Base-by-base conservation (phyloP, 805 yeast species). In the Kurtzmaniella fragi region DNA sequence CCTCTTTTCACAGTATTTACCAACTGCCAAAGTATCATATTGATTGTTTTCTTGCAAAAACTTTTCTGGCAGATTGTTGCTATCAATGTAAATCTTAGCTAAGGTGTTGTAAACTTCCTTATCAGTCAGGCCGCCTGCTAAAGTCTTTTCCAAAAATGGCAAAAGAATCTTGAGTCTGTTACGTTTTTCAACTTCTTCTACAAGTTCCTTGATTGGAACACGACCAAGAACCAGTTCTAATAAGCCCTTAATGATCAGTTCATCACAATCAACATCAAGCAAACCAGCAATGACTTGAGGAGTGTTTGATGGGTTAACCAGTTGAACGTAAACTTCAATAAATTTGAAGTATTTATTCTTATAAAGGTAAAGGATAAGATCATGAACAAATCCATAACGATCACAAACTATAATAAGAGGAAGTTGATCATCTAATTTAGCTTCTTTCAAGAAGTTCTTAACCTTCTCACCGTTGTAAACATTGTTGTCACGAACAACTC, bases 1-100 rank as follows among this genome's bases (percentile, higher is more conserved):
- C 67, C 99, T 85, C 78, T 87, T 91, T 68, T 93, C 99, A 75
- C 99, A 93, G 73, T 93, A 93, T 60, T 80, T 88, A 73, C 99
- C 99, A 49, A 93, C 97, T 53, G 84, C 84, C 50, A 86, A 71
- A n/a, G 98, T 84, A 66, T 93, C 95, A 67, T 93, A 93, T 56
- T 76, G 75, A 51, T 81, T 75, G 64, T 93, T 93, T 64, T 91
- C 98, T 59, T 81, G 83, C 70, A 93, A 76, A 73, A 93, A 93
- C 64, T 88, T 89, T 63, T 93, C 99, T 28, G 99, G 98, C 52
- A 89, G 84, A 71, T 93, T 93, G 75, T 93, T 93, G 43, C 95
- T 85, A 64, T 93, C 99, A 56, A 93, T 93, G 74, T 93, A 93
- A 50, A 93, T 93, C 71, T 93, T 93, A 35, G 99, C 99, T 63